These are phyloP conservation scores for Lachnellula cervina DNA, from an alignment of 2,329 filamentous ascomycete genomes.

Conservation along the genomic window DNA sequence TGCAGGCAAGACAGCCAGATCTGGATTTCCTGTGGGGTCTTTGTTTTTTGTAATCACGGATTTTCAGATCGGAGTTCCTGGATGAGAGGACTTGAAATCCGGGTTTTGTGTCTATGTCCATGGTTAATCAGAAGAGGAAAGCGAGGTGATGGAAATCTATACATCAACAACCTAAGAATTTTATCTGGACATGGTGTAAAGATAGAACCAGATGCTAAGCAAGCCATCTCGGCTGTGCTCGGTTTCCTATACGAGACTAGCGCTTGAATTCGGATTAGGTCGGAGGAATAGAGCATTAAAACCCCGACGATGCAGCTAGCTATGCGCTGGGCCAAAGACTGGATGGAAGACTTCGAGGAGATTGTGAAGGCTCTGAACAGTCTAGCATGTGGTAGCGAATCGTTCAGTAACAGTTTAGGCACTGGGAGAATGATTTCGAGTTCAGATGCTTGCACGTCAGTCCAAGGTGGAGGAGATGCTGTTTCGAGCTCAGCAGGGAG, in stretches of 20 bases:
- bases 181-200: conserved; percentile 13
- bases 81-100: conserved; percentile 14
- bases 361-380: too few relatives aligned
- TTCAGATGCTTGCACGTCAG: too few relatives aligned
- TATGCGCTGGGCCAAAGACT: too few relatives aligned
- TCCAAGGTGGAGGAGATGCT: too few relatives aligned
- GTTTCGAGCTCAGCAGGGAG: too few relatives aligned
- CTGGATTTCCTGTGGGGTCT: conserved; percentile 14
- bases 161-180: conserved; percentile 12
- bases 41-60: conserved; percentile 14
- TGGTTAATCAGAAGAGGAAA: conserved; percentile 10
- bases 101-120: conserved; percentile 11
- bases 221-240: conserved; percentile 13
- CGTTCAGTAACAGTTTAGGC: too few relatives aligned
- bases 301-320: conserved; percentile 11
- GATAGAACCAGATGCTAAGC: conserved; percentile 8
- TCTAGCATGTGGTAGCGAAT: too few relatives aligned
- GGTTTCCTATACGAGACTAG: conserved; percentile 14
- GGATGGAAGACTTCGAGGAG: too few relatives aligned
- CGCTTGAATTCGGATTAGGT: conserved; percentile 10
- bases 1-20: conserved; percentile 14
- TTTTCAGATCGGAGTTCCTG: conserved; percentile 14
- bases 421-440: too few relatives aligned
- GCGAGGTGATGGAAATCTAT: conserved; percentile 13
- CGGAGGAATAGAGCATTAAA: conserved; percentile 9